Conservation (phyloP, 2,329 filamentous ascomycete genomes). For the Epichloe uncinata region DNA sequence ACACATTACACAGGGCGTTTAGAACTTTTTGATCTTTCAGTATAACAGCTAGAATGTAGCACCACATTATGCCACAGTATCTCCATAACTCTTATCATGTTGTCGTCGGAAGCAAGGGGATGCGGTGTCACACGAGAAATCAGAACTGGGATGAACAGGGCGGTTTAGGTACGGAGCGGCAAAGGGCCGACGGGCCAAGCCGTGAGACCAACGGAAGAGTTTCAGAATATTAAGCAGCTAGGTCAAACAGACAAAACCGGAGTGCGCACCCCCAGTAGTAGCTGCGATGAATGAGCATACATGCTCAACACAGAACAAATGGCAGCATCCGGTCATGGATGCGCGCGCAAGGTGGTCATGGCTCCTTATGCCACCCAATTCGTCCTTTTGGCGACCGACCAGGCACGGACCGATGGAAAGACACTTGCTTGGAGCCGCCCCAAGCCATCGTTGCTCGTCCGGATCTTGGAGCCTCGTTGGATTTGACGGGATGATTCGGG, state of each 20-base stretch:
- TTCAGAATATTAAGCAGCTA: neutral
- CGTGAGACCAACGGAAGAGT: neutral
- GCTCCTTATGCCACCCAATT: neutral
- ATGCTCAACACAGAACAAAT: neutral
- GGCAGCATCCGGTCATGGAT: neutral
- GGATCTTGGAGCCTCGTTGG: neutral
- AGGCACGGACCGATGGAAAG: neutral
- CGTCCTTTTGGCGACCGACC: neutral
- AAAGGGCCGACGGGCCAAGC: constrained; percentile 2
- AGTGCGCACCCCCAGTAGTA: too few species aligned
- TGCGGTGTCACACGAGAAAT: neutral
- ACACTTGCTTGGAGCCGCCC: neutral
- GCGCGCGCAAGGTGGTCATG: neutral
- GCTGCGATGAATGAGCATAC: too few species aligned
- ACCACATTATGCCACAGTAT: neutral
- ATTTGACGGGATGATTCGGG: neutral
- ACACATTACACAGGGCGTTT: neutral
- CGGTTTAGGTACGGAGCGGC: neutral
- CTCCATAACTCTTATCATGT: neutral
- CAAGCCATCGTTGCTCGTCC: neutral
- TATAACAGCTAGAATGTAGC: neutral
- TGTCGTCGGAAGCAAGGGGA: neutral
- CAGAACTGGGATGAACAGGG: neutral
- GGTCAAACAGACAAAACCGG: too few species aligned
- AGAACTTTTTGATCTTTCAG: neutral